Evolutionary conservation across 2,329 filamentous ascomycete species (phyloP), one percentile per base, ranked within the genome.

Genomic region (Xylariaceae sp.): DNA sequence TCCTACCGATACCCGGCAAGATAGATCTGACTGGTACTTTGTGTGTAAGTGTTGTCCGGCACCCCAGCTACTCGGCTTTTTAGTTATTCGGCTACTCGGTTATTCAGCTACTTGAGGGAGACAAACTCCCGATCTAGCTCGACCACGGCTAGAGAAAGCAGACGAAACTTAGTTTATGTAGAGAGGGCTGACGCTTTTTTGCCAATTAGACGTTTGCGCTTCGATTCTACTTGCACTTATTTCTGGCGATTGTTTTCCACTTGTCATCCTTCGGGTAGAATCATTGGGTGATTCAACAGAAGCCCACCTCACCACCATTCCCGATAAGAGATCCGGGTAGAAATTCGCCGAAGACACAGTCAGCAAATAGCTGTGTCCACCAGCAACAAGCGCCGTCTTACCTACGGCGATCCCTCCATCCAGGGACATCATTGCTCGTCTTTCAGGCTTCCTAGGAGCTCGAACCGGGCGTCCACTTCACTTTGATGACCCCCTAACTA

Each of bases 401-500:
- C 19, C 33, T 11, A 26, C 43, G 8, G 8, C 28, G 40, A 36
- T 8, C 9, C 53, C 48, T 45, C 31, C 50, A 50, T 31, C 23
- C 23, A 53, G 41, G 58, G 41, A 34, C 59, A 63, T 56, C 43
- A 67, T 67, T 63, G 58, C 66, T 57, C 56, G 60, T 60, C 58
- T 63, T 23, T 60, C 58, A 49, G 57, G 57, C 39, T 67, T 63
- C 54, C 56, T 60, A 60, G 65, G 66, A 61, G 64, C 65, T 65
- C 64, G 65, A 64, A 40, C 53, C 48, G 66, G 66, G 58, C 63
- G 47, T 56, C 61, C 57, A 17, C 43, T 56, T 8, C 66, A 60
- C 49, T 65, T 69, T 59, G 61, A 66, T 62, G 65, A 68, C 52
- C 68, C 67, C 14, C 34, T 67, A 58, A 61, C 59, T 24, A 46